Conservation (phyloP, 2,329 filamentous ascomycete genomes). For the Scedosporium dehoogii region DNA sequence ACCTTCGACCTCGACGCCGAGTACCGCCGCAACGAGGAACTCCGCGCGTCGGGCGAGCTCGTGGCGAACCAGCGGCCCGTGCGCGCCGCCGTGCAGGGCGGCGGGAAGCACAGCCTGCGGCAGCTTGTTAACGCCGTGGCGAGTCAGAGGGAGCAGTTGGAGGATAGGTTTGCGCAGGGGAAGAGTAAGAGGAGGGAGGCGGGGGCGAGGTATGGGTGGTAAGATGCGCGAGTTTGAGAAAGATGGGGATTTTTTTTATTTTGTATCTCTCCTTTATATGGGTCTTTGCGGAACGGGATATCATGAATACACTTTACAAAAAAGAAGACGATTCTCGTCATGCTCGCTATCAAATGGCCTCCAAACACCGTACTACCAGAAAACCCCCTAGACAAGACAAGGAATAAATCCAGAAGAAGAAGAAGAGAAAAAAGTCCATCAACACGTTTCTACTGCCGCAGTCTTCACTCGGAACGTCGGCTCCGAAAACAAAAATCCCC, state of each 20-base stretch:
- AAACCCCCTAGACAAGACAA: neutral
- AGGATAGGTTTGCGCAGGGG: slow-evolving; percentile 83
- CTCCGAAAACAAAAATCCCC: slow-evolving; percentile 49
- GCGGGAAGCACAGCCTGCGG: slow-evolving; percentile 70
- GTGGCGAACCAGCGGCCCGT: slow-evolving; percentile 71
- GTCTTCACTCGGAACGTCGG: slow-evolving; percentile 33
- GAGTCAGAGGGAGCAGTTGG: slow-evolving; percentile 74
- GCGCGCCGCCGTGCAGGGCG: slow-evolving; percentile 66
- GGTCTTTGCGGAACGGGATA: neutral
- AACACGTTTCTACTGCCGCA: slow-evolving; percentile 41
- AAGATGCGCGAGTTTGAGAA: slow-evolving; percentile 6
- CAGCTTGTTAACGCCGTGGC: slow-evolving; percentile 78
- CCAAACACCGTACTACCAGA: neutral
- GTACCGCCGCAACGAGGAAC: slow-evolving; percentile 73
- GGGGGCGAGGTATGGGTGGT: slow-evolving; percentile 76
- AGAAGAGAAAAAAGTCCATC: slow-evolving; percentile 5
- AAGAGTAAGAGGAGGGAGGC: slow-evolving; percentile 73
- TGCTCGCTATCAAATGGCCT: neutral
- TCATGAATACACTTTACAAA: neutral
- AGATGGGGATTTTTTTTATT: neutral
- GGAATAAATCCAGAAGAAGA: neutral
- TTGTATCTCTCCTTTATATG: neutral
- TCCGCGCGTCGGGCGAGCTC: slow-evolving; percentile 61
- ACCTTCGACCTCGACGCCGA: slow-evolving; percentile 86
- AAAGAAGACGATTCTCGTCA: neutral